Conservation (phyloP, 2,329 filamentous ascomycete genomes). For the Dactylellina haptotyla region DNA sequence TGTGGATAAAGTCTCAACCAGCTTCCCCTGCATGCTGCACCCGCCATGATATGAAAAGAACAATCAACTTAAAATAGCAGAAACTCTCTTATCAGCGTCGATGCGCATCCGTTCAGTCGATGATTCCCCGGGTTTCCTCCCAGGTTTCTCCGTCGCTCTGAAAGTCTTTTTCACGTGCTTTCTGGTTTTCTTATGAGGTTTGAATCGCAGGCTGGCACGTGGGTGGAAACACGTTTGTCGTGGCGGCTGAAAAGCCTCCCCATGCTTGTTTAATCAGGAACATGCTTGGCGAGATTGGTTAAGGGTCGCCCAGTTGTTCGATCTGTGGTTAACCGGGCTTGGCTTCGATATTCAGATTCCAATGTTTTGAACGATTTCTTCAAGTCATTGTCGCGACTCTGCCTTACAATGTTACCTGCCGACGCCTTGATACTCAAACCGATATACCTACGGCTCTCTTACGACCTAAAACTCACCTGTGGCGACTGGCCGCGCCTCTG, state of each 20-base stretch:
- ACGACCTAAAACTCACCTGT: background rate
- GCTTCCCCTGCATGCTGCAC: background rate
- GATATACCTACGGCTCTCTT: background rate
- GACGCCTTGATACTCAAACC: background rate
- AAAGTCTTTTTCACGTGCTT: too few species aligned
- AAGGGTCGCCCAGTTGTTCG: constrained; percentile 14
- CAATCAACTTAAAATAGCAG: too few species aligned
- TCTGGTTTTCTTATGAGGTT: too few species aligned
- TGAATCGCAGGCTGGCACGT: too few species aligned
- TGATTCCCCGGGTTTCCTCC: too few species aligned
- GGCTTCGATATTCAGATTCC: background rate
- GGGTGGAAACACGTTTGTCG: background rate
- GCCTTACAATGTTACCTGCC: background rate
- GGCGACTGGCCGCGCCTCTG: background rate
- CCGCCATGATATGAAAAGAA: background rate
- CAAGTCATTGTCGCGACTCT: constrained; percentile 21
- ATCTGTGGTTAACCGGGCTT: background rate
- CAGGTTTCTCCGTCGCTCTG: too few species aligned
- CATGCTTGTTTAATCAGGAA: constrained; percentile 29
- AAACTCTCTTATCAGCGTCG: too few species aligned
- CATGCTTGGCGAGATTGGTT: constrained; percentile 38
- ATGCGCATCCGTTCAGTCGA: too few species aligned
- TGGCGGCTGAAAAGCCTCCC: background rate
- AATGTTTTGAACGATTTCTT: constrained; percentile 19
- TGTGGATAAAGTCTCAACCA: background rate